Evolutionary conservation across 805 yeast species (phyloP).

Genomic region (Yarrowia porcina): DNA sequence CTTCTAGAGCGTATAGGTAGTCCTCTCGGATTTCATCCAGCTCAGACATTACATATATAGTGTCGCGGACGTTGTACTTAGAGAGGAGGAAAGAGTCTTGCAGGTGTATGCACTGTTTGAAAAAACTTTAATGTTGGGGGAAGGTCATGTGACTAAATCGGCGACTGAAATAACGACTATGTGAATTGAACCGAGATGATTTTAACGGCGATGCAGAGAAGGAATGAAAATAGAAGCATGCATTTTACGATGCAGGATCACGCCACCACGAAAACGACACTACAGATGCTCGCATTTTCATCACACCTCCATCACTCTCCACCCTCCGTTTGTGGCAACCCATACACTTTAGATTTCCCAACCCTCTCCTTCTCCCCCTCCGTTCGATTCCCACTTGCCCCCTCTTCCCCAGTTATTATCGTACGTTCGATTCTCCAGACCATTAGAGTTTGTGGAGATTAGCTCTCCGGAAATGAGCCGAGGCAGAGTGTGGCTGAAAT

Average conservation of each 20-base stretch:
- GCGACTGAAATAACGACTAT: too few relatives aligned
- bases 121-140: background rate
- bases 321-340: too few relatives aligned
- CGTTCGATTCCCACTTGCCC: background rate
- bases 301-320: too few relatives aligned
- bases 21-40: conserved; percentile 51
- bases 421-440: background rate
- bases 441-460: background rate
- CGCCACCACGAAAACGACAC: too few relatives aligned
- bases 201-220: too few relatives aligned
- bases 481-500: background rate
- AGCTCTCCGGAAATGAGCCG: conserved; percentile 22
- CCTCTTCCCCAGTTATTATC: background rate
- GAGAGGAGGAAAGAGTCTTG: background rate
- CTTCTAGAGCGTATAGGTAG: conserved; percentile 65
- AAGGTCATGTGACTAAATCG: background rate
- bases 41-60: conserved; percentile 29
- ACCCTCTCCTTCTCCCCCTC: too few relatives aligned
- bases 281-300: too few relatives aligned
- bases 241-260: too few relatives aligned
- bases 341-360: too few relatives aligned
- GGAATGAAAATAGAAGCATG: too few relatives aligned
- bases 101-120: background rate
- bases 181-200: too few relatives aligned
- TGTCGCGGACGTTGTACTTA: background rate